Percentiles rank a stretch among this genome's conserved stretches.
Conservation (phyloP, 2,329 filamentous ascomycete species). For the Gnomoniopsis sp. region DNA sequence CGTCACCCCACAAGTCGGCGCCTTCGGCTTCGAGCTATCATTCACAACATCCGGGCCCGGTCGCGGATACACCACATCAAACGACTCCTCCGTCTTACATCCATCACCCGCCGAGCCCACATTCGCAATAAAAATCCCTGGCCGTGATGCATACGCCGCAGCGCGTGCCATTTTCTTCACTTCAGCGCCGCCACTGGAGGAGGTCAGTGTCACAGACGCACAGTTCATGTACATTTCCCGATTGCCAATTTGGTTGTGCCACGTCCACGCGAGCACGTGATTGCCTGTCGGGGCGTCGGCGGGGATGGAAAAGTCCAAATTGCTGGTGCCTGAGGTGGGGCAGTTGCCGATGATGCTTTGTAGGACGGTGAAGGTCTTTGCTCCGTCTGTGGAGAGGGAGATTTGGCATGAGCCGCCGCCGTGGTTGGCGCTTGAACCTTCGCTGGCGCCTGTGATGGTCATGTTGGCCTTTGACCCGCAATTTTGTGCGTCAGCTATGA, state of each 20-base stretch:
- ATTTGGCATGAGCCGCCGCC: slow-evolving; percentile 74
- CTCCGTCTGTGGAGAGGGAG: slow-evolving; percentile 70
- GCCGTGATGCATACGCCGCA: slow-evolving; percentile 51
- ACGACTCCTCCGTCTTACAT: slow-evolving; percentile 55
- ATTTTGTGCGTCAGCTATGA: no score
- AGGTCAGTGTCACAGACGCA: slow-evolving; percentile 61
- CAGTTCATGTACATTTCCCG: slow-evolving; percentile 89
- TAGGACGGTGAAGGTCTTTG: slow-evolving; percentile 66
- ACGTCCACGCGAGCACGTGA: slow-evolving; percentile 71
- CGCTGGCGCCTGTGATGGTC: slow-evolving; percentile 60
- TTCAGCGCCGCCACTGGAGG: slow-evolving; percentile 26
- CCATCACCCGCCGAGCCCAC: slow-evolving; percentile 47
- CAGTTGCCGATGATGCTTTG: slow-evolving; percentile 55
- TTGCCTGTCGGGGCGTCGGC: slow-evolving; percentile 55
- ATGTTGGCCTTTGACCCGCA: slow-evolving; percentile 62
- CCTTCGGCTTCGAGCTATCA: slow-evolving; percentile 32
- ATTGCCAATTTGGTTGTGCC: slow-evolving; percentile 75
- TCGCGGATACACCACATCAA: slow-evolving; percentile 62
- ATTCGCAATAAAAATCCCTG: slow-evolving; percentile 70
- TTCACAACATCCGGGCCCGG: slow-evolving; percentile 55
- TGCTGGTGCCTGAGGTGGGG: slow-evolving; percentile 40
- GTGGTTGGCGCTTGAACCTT: slow-evolving; percentile 60
- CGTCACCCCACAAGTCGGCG: slow-evolving; percentile 32
- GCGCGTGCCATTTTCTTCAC: slow-evolving; percentile 22
- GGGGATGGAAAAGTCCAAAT: slow-evolving; percentile 66